Conservation (phyloP, 768 basidiomycete genomes). For the Boletus pseudo-olivaceus region DNA sequence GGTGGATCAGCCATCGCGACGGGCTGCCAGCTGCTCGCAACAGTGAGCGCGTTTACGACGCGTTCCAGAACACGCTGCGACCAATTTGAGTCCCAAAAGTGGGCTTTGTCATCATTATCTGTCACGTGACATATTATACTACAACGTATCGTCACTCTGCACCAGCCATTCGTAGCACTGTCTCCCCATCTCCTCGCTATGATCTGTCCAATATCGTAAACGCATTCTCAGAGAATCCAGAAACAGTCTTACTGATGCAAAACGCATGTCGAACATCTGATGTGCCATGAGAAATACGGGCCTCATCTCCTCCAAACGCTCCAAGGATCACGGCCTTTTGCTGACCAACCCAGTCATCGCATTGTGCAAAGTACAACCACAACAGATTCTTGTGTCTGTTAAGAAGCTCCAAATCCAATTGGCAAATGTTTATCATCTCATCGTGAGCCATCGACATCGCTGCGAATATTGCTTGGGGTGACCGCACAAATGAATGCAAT, state of each 20-base stretch:
- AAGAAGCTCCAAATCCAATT: slow-evolving; percentile 48
- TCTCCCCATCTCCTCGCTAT: slow-evolving; percentile 40
- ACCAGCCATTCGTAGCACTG: neutral
- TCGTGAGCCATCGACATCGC: slow-evolving; percentile 60
- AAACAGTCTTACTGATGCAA: slow-evolving; percentile 55
- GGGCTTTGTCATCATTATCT: slow-evolving; percentile 10
- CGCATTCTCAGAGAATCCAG: neutral
- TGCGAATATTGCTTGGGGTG: slow-evolving; percentile 49
- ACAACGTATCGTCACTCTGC: too few relatives aligned
- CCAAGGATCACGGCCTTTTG: slow-evolving; percentile 45
- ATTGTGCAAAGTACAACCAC: slow-evolving; percentile 57
- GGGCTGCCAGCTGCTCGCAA: neutral
- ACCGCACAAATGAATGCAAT: slow-evolving; percentile 47
- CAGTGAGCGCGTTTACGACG: slow-evolving; percentile 12
- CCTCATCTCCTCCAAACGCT: slow-evolving; percentile 36
- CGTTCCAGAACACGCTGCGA: neutral
- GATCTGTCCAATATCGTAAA: slow-evolving; percentile 36
- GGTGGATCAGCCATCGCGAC: slow-evolving; percentile 15
- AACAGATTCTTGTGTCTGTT: slow-evolving; percentile 36
- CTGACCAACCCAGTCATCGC: slow-evolving; percentile 67
- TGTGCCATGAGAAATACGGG: slow-evolving; percentile 42
- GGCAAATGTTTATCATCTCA: slow-evolving; percentile 62
- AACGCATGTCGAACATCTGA: slow-evolving; percentile 65
- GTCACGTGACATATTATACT: slow-evolving; percentile 8
- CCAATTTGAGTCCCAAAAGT: neutral